These are phyloP conservation scores for Pichia pseudocactophila DNA, from an alignment of 805 yeast genomes.

Conservation along the genomic window DNA sequence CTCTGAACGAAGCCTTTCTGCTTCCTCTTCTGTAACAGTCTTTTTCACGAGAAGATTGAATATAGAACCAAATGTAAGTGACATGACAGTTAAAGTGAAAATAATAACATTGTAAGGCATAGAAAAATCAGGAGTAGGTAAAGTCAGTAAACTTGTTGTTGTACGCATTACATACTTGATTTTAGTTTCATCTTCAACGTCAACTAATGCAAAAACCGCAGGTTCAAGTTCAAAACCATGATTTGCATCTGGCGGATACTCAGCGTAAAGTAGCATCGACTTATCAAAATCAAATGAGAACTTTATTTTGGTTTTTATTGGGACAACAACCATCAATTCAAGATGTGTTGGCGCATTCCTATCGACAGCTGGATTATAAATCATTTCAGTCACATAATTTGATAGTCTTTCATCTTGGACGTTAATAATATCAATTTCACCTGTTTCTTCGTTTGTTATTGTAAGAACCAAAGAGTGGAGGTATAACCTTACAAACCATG, in stretches of 20 bases:
- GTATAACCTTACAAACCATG: slow-evolving; percentile 87
- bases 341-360: slow-evolving; percentile 74
- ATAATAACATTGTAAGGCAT: slow-evolving; percentile 98
- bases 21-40: slow-evolving; percentile 68
- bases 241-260: slow-evolving; percentile 99
- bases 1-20: slow-evolving; percentile 28
- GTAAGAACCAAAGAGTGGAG: slow-evolving; percentile 53
- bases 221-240: slow-evolving; percentile 96
- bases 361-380: slow-evolving; percentile 72
- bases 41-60: slow-evolving; percentile 70
- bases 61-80: slow-evolving; percentile 80
- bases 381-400: slow-evolving; percentile 39
- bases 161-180: slow-evolving; percentile 55
- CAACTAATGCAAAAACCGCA: slow-evolving; percentile 60
- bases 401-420: slow-evolving; percentile 24
- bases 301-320: slow-evolving; percentile 52
- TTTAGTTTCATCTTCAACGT: slow-evolving; percentile 12
- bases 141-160: slow-evolving; percentile 71
- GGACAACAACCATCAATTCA: slow-evolving; percentile 58
- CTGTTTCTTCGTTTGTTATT: slow-evolving; percentile 15
- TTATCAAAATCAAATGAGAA: slow-evolving; percentile 79
- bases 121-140: slow-evolving; percentile 96
- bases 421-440: slow-evolving; percentile 10
- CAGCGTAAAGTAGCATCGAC: slow-evolving; percentile 72
- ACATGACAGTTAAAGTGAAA: slow-evolving; percentile 86